Base-by-base conservation (phyloP, 2,329 filamentous ascomycete genomes). In the Nemania abortiva region DNA sequence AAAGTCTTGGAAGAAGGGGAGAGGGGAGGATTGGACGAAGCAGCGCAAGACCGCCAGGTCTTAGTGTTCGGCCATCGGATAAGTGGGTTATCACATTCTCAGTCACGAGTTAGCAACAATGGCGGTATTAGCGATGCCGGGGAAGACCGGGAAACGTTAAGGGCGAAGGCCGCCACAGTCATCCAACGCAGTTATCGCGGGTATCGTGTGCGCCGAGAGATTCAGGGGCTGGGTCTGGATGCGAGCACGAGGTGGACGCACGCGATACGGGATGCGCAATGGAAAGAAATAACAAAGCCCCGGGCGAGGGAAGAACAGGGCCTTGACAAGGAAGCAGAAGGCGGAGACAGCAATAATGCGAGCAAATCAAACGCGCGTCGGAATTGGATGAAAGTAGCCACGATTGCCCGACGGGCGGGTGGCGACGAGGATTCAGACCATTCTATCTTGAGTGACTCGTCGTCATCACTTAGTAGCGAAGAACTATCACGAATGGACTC, bases 131-230 rank as follows among this genome's bases (percentile, higher is more conserved):
- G 64, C 15, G 13, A 61, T 11, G 61, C 45, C 66, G 52, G 47
- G 3, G 63, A 53, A 58, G 75, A 79, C 5, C 74, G 76, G 4
- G 70, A 72, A 27, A 54, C 72, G 27, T 55, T 77, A 7, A 74
- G 72, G 31, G 77, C 80, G 29, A 81, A 83, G 58, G 89, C 89
- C 2, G 88, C 88, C 3, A 82, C 81, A 24, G 75, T 88, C 29
- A 90, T 91, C 55, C 89, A 93, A 82, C 89, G 90, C 73, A 91
- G 90, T 29, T 97, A 94, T 78, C 87, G 94, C 39, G 93, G 93
- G 6, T 93, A 97, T 79, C 87, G 92, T 63, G 86, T 88, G 57
- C 87, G 93, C 52, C 84, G 93, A 56, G 90, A 93, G 78, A 84
- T 96, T 74, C 80, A 87, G 49, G 93, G 93, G 0, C 84, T 91